Percentiles rank a stretch among this genome's conserved stretches.
Conservation (phyloP, 192 early-diverging fungal genomes). For the Backusella luteola region DNA sequence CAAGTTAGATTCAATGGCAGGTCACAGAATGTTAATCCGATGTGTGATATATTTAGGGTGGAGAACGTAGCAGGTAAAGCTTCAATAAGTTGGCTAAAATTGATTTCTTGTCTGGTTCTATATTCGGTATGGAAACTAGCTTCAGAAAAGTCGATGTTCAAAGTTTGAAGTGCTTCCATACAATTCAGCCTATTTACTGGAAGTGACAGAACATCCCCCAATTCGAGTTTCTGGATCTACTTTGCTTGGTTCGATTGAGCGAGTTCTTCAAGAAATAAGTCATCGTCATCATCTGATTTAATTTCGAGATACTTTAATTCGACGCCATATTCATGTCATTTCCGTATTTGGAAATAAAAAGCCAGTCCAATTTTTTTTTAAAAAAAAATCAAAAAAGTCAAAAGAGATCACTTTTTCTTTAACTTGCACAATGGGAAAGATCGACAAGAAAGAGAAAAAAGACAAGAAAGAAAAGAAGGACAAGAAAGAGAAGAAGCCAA, state of each 20-base stretch:
- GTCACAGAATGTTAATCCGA: not conserved
- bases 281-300: too few relatives aligned
- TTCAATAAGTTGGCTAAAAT: not conserved
- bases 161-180: not conserved
- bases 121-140: not conserved
- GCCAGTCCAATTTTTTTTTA: slow-evolving; percentile 1
- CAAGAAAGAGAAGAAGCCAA: not conserved
- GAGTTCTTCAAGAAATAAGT: too few relatives aligned
- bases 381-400: not conserved
- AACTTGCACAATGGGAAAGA: not conserved
- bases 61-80: not conserved
- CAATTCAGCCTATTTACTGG: too few relatives aligned
- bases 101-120: not conserved
- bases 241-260: too few relatives aligned
- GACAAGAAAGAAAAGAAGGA: not conserved
- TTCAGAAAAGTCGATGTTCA: not conserved
- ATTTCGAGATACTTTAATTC: too few relatives aligned
- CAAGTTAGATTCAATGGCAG: not conserved
- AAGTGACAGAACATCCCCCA: too few relatives aligned
- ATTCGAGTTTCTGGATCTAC: too few relatives aligned
- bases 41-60: not conserved
- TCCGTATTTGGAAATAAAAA: not conserved
- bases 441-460: not conserved
- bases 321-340: not conserved
- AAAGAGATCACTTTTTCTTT: not conserved